phyloP scores from a whole-genome alignment of 1,284 basidiomycete genomes.

The Coriolopsis trogii region DNA sequence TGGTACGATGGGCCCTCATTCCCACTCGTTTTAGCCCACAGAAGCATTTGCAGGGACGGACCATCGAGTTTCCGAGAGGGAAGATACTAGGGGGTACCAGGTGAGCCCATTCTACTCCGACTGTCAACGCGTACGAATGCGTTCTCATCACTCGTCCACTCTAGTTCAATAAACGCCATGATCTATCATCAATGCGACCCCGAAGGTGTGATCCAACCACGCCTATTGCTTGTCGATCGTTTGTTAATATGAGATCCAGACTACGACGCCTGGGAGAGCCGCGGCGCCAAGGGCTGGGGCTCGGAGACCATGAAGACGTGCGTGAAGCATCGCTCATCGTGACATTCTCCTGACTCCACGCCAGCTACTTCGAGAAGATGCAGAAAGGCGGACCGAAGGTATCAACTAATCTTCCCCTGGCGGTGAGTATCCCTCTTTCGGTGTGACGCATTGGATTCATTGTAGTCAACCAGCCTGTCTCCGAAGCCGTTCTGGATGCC shows the following conservation, averaged over 20 bases:
- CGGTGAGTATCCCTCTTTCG: slow-evolving; percentile 5
- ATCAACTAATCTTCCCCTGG: slow-evolving; percentile 21
- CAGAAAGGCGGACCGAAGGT: slow-evolving; percentile 31
- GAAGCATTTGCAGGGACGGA: slow-evolving; percentile 13
- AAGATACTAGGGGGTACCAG: slow-evolving; percentile 25
- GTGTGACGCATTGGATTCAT: background rate
- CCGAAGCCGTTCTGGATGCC: slow-evolving; percentile 16
- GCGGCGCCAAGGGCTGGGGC: slow-evolving; percentile 41
- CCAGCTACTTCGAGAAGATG: slow-evolving; percentile 37
- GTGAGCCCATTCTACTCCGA: background rate
- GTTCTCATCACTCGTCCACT: background rate
- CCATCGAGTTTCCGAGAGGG: slow-evolving; percentile 19
- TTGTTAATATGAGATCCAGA: slow-evolving; percentile 25
- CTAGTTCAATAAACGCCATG: slow-evolving; percentile 21
- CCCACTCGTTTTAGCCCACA: slow-evolving; percentile 18
- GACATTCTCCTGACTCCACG: background rate
- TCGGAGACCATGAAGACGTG: slow-evolving; percentile 37
- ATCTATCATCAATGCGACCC: slow-evolving; percentile 26
- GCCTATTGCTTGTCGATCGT: background rate
- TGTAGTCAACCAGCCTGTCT: slow-evolving; percentile 12
- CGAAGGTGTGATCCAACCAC: slow-evolving; percentile 11
- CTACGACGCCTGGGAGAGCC: slow-evolving; percentile 42
- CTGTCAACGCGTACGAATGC: background rate
- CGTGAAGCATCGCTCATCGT: too few relatives aligned
- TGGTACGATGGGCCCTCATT: too few relatives aligned